Base-by-base conservation (phyloP, 192 early-diverging fungal species). In the Coemansia sp. region DNA sequence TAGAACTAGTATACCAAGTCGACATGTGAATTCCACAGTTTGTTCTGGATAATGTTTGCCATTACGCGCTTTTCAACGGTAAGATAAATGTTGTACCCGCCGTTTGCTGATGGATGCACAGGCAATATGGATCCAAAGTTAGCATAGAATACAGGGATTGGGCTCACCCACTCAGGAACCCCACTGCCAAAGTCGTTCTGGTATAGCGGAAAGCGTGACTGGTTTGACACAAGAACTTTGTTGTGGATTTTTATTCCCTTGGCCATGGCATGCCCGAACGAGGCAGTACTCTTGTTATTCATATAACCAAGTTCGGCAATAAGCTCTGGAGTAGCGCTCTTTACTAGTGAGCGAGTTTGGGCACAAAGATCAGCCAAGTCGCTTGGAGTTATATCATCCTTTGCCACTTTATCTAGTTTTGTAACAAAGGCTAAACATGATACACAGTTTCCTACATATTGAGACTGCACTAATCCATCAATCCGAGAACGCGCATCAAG, bases 101-200 rank as follows among this genome's bases (percentile, higher is more conserved):
- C 67, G 4, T 35, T 37, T 2, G 25, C 9, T 1, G 29, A 39
- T 8, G 67, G 67, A 19, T 51, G 67, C 21, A 39, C 60, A 2
- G 67, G 67, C 8, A 58, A 21, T 24, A 69, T 63, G 1, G 67
- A 58, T 0, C 45, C 67, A 59, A 69, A 62, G n/a, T 62, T 64
- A 1, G 60, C 60, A 48, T 58, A 64, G 17, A 63, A 69, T 12
- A 32, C 24, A 4, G 51, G 39, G 15, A 69, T 51, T 29, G 71
- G 65, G 17, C 57, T 49, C 5, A 73, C 61, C 55, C 60, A 67
- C 10, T 22, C 35, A 1, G 71, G 71, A n/a, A 52, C 49, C 5
- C 59, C 65, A 22, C 47, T 38, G 3, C 65, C 71, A 73, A 73
- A 73, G 57, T 73, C 71, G 14, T 50, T 50, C 0, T 58, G 11